phyloP scores from a whole-genome alignment of 2,329 filamentous ascomycete genomes.

The Verruconis gallopava region DNA sequence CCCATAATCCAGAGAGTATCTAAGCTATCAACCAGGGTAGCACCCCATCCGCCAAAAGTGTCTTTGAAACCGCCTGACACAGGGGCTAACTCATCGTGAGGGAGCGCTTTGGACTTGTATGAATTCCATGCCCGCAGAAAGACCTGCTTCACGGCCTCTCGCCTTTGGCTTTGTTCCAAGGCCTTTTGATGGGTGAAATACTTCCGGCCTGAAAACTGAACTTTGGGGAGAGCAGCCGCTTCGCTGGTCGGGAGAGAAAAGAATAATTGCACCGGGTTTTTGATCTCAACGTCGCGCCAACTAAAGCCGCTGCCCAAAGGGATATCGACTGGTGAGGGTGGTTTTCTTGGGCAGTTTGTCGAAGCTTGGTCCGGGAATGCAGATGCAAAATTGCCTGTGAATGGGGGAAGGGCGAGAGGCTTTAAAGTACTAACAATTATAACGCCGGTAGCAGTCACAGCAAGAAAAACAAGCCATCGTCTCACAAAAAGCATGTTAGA shows the following conservation, averaged over 20 bases:
- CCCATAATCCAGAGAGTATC: slow-evolving; percentile 85
- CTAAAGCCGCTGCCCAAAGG: background rate
- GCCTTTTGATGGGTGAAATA: background rate
- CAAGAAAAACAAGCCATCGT: no score
- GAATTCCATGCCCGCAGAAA: slow-evolving; percentile 36
- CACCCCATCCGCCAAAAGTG: slow-evolving; percentile 54
- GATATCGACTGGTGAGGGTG: no score
- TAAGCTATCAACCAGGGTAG: slow-evolving; percentile 48
- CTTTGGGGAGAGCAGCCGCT: background rate
- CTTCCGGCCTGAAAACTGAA: no score
- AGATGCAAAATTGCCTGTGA: no score
- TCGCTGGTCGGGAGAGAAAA: background rate
- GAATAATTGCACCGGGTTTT: background rate
- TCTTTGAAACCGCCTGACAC: slow-evolving; percentile 40
- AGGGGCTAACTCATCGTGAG: slow-evolving; percentile 49
- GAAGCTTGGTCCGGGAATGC: no score
- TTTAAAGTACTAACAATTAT: no score
- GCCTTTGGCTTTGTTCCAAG: background rate
- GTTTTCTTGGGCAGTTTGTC: no score
- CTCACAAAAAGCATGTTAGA: no score
- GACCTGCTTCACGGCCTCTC: slow-evolving; percentile 18
- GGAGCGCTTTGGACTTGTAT: slow-evolving; percentile 52
- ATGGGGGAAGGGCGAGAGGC: no score
- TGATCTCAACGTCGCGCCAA: background rate
- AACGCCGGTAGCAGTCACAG: no score